Evolutionary conservation across 257 asterid species (phyloP), one percentile per base, ranked within the genome.

Genomic region (Paulownia fortunei): DNA sequence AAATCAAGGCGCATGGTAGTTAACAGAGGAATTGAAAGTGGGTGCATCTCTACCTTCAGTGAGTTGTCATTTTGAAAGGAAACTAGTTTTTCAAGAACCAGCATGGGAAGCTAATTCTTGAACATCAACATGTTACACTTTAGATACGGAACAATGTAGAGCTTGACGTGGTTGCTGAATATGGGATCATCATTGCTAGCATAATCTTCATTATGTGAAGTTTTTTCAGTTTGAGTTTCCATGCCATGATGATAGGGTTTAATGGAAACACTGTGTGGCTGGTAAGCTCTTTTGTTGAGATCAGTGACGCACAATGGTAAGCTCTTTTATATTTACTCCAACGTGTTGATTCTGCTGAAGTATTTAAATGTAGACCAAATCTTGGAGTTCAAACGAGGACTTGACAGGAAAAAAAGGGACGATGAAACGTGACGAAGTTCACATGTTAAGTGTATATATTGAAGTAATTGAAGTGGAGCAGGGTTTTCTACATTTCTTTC

Each of bases 191-290:
- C n/a, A 44, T 82, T 82, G 0, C 11, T 9, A 0, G 80, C 82
- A 19, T 88, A 82, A 12, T 69, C 87, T 0, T 30, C 51, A 44
- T 12, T 39, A 39, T 39, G 46, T 4, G 5, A 4, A 39, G 46
- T 39, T 39, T n/a, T 8, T 1, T 21, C 24, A 34, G 37, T 21
- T 21, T 13, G 3, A 5, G n/a, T n/a, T n/a, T n/a, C 32, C 2
- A 46, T 4, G 8, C 73, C 79, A 42, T 77, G 58, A 54, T 87
- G 92, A 44, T 89, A 89, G 27, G 94, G 94, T 1, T 92, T 92
- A 0, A 89, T 63, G 1, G 92, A 89, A 47, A 86, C 84, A 5
- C 59, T 74, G 39, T 71, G 87, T 5, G 94, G 94, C 46, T 39
- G 68, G 84, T 87, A 87, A 8, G 84, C 88, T 2, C 18, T 15